These are phyloP conservation scores for Tylopilus plumbeoviolaceoides DNA, from an alignment of 768 basidiomycete genomes.

Conservation along the genomic window DNA sequence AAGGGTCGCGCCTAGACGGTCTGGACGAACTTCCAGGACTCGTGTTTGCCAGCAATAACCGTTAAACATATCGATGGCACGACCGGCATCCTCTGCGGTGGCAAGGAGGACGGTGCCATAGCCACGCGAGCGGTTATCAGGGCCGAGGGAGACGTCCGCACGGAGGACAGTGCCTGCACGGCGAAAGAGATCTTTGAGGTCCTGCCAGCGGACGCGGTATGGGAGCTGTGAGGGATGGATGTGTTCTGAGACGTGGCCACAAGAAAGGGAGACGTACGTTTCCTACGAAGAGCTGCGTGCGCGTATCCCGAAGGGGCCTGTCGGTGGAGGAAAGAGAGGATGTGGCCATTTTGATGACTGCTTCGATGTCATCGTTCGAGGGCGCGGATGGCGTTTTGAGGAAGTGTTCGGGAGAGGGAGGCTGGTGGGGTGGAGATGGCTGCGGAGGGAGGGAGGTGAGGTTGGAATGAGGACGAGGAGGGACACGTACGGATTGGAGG, in stretches of 20 bases:
- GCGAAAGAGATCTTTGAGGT: slow-evolving; percentile 96
- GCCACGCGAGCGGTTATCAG: slow-evolving; percentile 89
- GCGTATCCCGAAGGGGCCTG: slow-evolving; percentile 68
- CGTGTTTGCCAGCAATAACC: slow-evolving; percentile 97
- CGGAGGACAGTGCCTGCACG: slow-evolving; percentile 88
- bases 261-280: slow-evolving; percentile 57
- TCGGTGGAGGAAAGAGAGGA: slow-evolving; percentile 54
- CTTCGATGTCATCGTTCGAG: slow-evolving; percentile 85
- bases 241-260: background rate
- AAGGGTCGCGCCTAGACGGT: slow-evolving; percentile 50
- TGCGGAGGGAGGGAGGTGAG: slow-evolving; percentile 3
- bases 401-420: background rate
- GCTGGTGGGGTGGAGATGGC: slow-evolving; percentile 4
- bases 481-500: slow-evolving; percentile 5
- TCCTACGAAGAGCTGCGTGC: slow-evolving; percentile 94
- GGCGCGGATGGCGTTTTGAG: slow-evolving; percentile 36
- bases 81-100: slow-evolving; percentile 88
- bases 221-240: slow-evolving; percentile 62
- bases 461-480: too few species aligned
- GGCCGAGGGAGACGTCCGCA: slow-evolving; percentile 73
- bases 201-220: slow-evolving; percentile 98
- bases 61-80: slow-evolving; percentile 95
- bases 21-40: slow-evolving; percentile 85
- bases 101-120: slow-evolving; percentile 94
- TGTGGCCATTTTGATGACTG: slow-evolving; percentile 89